A percentile compares a stretch with the other conserved stretches of the same genome.
phyloP scores from a whole-genome alignment of 345 rosid genomes.

The Boechera retrofracta region DNA sequence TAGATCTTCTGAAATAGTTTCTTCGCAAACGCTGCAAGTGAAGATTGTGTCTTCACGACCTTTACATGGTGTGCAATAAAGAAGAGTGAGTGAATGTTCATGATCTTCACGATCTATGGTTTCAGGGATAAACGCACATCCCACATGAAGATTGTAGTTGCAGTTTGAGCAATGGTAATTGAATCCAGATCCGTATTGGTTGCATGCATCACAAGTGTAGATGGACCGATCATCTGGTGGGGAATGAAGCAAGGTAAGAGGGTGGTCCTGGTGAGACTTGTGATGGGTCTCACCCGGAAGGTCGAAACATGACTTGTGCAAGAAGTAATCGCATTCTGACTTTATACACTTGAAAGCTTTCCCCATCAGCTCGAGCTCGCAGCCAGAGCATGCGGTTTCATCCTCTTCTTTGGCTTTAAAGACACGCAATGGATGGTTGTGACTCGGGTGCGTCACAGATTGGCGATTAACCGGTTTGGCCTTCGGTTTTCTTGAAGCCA shows the following conservation, averaged over 20 bases:
- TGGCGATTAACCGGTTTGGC: constrained; percentile 13
- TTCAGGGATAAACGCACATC: constrained; percentile 1
- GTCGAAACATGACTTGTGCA: constrained; percentile 30
- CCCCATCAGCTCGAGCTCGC: constrained; percentile 3
- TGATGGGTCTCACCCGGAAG: constrained; percentile 2
- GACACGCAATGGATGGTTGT: constrained; percentile 10
- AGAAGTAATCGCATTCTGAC: constrained; percentile 8
- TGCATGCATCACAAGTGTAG: constrained; percentile 1
- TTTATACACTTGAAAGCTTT: constrained; percentile 12
- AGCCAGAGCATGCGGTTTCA: constrained; percentile 9
- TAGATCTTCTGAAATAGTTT: constrained; percentile 14
- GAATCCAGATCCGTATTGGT: constrained; percentile 21
- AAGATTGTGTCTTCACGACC: neutral
- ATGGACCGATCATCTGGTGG: neutral
- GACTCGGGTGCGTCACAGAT: constrained; percentile 16
- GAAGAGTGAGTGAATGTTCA: constrained; percentile 4
- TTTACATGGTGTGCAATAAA: constrained; percentile 10
- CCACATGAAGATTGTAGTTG: constrained; percentile 22
- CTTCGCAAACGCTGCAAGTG: neutral
- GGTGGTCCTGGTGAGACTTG: constrained; percentile 23
- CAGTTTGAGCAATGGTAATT: constrained; percentile 15
- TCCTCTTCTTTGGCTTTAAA: constrained; percentile 11
- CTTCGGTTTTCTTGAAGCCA: constrained; percentile 3
- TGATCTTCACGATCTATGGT: neutral
- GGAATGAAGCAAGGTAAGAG: constrained; percentile 19